A percentile compares a stretch with the other conserved stretches of the same genome.
These are phyloP conservation scores for Saksenaea vasiformis DNA, from an alignment of 371 early-diverging fungal genomes.

Conservation along the genomic window DNA sequence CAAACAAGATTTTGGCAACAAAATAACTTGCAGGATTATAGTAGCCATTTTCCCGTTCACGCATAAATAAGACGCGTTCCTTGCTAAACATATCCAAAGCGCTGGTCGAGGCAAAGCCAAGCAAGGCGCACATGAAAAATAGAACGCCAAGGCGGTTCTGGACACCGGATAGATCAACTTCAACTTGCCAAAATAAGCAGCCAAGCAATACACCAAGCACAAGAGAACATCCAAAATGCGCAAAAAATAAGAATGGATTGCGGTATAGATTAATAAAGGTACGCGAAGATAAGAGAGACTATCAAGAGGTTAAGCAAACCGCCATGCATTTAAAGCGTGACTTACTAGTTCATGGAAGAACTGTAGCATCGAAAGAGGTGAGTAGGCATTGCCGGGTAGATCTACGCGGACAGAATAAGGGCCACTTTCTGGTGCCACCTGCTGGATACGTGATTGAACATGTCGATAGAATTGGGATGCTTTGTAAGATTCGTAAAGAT, in stretches of 20 bases:
- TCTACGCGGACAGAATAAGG: conserved; percentile 33
- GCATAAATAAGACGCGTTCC: conserved; percentile 74
- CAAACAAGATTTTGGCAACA: conserved; percentile 77
- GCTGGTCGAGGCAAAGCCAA: conserved; percentile 77
- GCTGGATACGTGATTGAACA: conserved; percentile 23
- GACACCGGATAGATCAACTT: conserved; percentile 77
- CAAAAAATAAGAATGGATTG: conserved; percentile 48
- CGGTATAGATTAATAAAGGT: conserved; percentile 52
- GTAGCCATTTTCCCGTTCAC: conserved; percentile 85
- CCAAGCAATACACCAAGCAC: conserved; percentile 64
- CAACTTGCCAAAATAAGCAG: conserved; percentile 77
- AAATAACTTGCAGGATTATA: conserved; percentile 77
- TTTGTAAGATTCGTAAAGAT: conserved; percentile 35
- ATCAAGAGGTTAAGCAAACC: neutral
- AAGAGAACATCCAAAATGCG: conserved; percentile 38
- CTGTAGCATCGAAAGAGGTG: conserved; percentile 62
- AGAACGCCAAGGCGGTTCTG: conserved; percentile 83
- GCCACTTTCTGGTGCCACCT: neutral
- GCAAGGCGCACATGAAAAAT: conserved; percentile 82
- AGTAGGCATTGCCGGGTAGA: conserved; percentile 62
- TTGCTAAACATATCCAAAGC: conserved; percentile 71
- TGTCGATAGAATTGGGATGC: conserved; percentile 21
- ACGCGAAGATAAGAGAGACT: conserved; percentile 46
- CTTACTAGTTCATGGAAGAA: conserved; percentile 59
- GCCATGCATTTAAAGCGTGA: neutral